A percentile compares a stretch with the other conserved stretches of the same genome.
Conservation (phyloP, 352 stramenopile genomes). For the Phytophthora melonis region DNA sequence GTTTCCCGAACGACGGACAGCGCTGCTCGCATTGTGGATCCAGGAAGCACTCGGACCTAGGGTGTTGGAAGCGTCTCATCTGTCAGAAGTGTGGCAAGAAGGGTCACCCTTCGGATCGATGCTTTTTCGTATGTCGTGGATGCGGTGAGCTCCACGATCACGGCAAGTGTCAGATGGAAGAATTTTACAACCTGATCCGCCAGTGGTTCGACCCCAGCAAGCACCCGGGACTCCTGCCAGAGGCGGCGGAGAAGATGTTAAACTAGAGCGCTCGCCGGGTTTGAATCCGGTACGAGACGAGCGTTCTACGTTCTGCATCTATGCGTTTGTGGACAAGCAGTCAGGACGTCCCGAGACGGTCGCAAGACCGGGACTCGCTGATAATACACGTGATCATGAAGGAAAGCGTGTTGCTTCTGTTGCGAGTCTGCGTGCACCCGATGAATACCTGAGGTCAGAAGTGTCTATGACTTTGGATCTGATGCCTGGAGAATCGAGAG, state of each 20-base stretch:
- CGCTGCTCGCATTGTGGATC: conserved; percentile 13
- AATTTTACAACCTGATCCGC: too few species aligned
- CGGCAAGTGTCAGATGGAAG: too few species aligned
- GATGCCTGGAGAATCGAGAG: too few species aligned
- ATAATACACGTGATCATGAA: too few species aligned
- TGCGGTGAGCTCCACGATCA: conserved; percentile 23
- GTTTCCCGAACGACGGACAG: neutral
- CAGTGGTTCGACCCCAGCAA: too few species aligned
- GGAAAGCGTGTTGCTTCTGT: too few species aligned
- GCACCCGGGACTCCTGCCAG: too few species aligned
- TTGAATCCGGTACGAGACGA: conserved; percentile 11
- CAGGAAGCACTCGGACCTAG: neutral
- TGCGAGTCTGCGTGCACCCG: too few species aligned
- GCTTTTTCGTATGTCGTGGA: conserved; percentile 13
- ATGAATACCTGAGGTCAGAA: too few species aligned
- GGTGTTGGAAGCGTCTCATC: conserved; percentile 20
- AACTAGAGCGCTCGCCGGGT: conserved; percentile 25
- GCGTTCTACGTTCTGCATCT: conserved; percentile 17
- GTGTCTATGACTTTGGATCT: too few species aligned
- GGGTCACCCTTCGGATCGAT: conserved; percentile 20
- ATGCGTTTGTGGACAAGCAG: conserved; percentile 12
- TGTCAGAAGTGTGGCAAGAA: conserved; percentile 13
- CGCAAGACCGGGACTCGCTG: neutral
- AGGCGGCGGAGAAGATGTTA: conserved; percentile 27
- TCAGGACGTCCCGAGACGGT: neutral